phyloP scores from a whole-genome alignment of 2,329 filamentous ascomycete genomes.

The Aulographum hederae region DNA sequence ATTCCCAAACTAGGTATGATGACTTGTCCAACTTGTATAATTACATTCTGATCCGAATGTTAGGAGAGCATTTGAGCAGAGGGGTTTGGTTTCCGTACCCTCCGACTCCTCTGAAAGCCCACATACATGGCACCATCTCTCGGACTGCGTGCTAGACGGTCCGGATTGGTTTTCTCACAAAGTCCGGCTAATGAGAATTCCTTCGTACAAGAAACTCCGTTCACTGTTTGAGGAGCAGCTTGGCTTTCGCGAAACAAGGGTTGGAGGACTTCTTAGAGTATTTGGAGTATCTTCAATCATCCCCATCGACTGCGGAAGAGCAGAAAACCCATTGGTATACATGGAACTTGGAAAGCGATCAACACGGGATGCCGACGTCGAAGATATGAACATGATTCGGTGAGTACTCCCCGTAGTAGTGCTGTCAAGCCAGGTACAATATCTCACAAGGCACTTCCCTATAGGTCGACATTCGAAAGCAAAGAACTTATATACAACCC shows the following conservation, averaged over 20 bases:
- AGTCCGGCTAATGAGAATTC: neutral
- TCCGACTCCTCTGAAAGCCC: neutral
- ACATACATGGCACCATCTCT: neutral
- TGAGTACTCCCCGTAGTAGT: neutral
- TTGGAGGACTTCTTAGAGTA: neutral
- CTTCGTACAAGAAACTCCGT: constrained; percentile 1
- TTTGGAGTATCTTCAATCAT: neutral
- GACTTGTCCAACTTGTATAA: neutral
- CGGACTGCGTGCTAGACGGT: constrained; percentile 4
- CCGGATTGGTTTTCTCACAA: constrained; percentile 4
- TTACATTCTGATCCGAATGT: neutral
- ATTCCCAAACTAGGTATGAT: too few relatives aligned
- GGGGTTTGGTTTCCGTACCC: neutral
- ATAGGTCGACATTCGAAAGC: constrained; percentile 2
- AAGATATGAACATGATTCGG: too few relatives aligned
- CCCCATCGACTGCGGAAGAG: neutral
- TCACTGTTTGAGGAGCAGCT: constrained; percentile 1
- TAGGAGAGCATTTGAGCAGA: constrained; percentile 7
- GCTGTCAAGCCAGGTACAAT: neutral
- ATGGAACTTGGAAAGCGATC: neutral
- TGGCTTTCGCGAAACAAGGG: neutral
- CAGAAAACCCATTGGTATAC: neutral
- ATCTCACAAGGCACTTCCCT: neutral
- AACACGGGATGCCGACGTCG: neutral
- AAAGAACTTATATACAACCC: constrained; percentile 3